Base-by-base conservation (phyloP, 495 filamentous ascomycete species). In the Staphylotrichum tortipilum region DNA sequence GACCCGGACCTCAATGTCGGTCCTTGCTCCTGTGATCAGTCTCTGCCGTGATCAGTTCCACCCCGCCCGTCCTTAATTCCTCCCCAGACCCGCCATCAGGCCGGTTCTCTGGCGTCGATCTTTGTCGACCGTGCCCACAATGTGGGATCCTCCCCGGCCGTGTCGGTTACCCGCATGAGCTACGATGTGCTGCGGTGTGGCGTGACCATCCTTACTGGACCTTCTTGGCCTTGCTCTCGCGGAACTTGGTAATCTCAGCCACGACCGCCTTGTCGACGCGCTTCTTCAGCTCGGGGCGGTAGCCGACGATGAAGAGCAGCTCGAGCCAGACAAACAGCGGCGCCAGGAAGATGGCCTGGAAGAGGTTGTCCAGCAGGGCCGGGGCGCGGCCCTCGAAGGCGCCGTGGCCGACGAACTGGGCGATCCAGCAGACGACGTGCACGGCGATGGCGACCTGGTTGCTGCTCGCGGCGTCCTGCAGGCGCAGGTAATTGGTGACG, bases 241-340 rank as follows among this genome's bases (percentile, higher is more conserved):
- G 71, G 53, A 80, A 78, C 60, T 80, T 85, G 53, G 74, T 68
- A 42, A 87, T 68, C 63, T 92, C 85, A 50, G 76, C 66, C 62
- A 80, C 66, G 3, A 96, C 86, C 23, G 74, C 83, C 55, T 83
- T 81, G 43, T 89, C 79, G 29, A 96, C 77, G 33, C 92, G 77
- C 41, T 77, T 74, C 69, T 87, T 86, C 60, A 98, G 69, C 63
- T 91, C 90, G 0, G 85, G 85, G 21, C 92, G 78, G 67, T 97
- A 98, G 6, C 92, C 92, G 46, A 91, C 81, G 59, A 75, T 82
- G 71, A 98, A 98, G 19, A 98, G 71, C 15, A 94, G 69, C 73
- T 98, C 91, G 63, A 98, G 84, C 86, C 91, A 98, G 26, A 97
- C 89, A 60, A 98, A 98, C 55, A 98, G 81, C n/a, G 92, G 92